These are phyloP conservation scores for Tulasnella calospora DNA, from an alignment of 768 basidiomycete genomes.

Conservation along the genomic window DNA sequence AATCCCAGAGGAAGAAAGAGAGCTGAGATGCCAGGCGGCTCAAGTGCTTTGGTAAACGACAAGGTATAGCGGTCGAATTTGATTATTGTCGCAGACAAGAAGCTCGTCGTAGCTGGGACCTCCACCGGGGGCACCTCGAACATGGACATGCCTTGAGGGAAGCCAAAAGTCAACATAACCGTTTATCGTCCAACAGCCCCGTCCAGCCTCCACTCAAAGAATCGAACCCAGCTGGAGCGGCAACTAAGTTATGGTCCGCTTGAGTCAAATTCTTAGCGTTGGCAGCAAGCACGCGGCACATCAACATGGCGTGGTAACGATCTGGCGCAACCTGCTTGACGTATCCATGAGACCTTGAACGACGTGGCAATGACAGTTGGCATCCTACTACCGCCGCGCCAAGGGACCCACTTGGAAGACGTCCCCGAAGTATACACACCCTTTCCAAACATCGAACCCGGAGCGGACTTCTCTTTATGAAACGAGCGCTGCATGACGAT, in stretches of 20 bases:
- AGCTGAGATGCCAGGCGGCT: not conserved
- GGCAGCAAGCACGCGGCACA: not conserved
- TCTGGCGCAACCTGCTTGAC: not conserved
- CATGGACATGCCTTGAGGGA: not conserved
- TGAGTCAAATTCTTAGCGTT: not conserved
- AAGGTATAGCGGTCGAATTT: not conserved
- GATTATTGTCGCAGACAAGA: not conserved
- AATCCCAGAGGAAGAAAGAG: not conserved
- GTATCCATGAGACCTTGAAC: not conserved
- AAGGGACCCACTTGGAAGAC: not conserved
- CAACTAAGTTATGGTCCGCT: not conserved
- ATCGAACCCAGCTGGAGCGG: not conserved
- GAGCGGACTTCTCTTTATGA: not conserved
- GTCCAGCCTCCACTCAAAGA: not conserved
- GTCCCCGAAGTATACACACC: not conserved
- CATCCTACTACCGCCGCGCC: not conserved
- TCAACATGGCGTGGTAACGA: not conserved
- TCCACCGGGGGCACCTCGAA: not conserved
- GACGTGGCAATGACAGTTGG: too few species aligned
- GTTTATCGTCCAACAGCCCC: not conserved
- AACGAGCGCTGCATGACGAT: not conserved
- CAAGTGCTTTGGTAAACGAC: not conserved
- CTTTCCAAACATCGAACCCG: constrained; percentile 1
- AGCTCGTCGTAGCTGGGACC: not conserved
- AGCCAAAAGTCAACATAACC: not conserved